Evolutionary conservation across 352 stramenopile species (phyloP), one percentile per base, ranked within the genome.

Genomic region (Globisporangium cylindrosporum): DNA sequence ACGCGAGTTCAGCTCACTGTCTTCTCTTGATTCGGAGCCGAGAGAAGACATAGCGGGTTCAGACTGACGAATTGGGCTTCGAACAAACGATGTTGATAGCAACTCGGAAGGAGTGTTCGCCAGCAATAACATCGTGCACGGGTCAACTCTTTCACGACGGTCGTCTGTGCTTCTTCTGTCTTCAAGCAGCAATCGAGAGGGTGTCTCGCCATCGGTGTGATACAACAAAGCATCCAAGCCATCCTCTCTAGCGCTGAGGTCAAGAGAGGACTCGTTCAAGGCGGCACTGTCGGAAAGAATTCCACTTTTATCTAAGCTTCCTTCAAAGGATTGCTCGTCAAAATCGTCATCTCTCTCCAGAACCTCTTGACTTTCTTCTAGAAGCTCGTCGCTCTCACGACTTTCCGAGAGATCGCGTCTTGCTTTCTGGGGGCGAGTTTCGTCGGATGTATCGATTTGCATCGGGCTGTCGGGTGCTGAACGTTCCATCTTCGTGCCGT

Each of bases 321-420:
- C 60, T 20, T 59, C 43, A 29, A 46, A 58, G n/a, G 27, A 59
- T 43, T 66, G 43, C 60, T 59, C 49, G 29, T 59, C 46, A 3
- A 66, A 66, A 12, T 66, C 24, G 10, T 66, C 38, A 14, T 59
- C 46, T 38, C 18, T 32, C 29, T 60, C 55, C 55, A 60, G 7
- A 43, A 27, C 27, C 24, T 60, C 55, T 9, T 43, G 55, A 15
- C 55, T 60, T 1, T 55, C 60, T 46, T 63, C 58, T 15, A 63
- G 14, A 15, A 63, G 3, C 36, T 63, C 58, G 36, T 51, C 12
- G 8, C 36, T 63, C 34, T 63, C 58, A 22, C 58, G 36, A n/a
- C 58, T 63, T 54, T 63, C 36, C 38, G 58, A 63, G n/a, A 54
- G 32, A 34, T 54, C 36, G 2, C 29, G 7, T 25, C 36, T 38